Conservation (phyloP, 2,329 filamentous ascomycete genomes). For the Ascochyta lentis region DNA sequence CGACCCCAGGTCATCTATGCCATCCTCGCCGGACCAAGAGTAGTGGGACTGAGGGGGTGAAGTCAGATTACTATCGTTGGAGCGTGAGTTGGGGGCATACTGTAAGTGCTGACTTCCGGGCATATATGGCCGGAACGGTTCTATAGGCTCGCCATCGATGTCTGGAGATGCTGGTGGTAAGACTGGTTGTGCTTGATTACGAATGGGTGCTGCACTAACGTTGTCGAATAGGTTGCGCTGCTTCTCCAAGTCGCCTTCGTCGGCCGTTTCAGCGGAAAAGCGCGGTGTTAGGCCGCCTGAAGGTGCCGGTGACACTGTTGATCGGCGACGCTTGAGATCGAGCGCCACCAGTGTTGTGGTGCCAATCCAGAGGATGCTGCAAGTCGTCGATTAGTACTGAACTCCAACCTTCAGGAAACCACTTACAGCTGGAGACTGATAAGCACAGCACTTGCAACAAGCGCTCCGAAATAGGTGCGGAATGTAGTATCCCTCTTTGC, state of each 20-base stretch:
- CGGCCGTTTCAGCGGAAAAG: conserved; percentile 6
- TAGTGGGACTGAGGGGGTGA: background rate
- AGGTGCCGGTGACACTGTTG: conserved; percentile 1
- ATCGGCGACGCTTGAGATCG: conserved; percentile 14
- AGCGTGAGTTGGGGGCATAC: conserved; percentile 1
- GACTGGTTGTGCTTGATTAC: conserved; percentile 13
- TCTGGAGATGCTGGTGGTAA: conserved; percentile 19
- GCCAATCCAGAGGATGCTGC: conserved; percentile 15
- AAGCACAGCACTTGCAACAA: conserved; percentile 36
- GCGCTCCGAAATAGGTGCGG: conserved; percentile 29
- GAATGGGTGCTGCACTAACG: conserved; percentile 12
- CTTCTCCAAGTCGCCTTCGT: conserved; percentile 12
- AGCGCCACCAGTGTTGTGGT: conserved; percentile 13
- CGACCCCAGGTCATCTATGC: background rate
- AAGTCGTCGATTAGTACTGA: background rate
- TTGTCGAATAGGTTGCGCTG: conserved; percentile 11
- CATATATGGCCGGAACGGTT: background rate
- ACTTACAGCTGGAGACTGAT: conserved; percentile 39
- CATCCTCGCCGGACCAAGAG: conserved; percentile 1
- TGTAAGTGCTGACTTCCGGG: background rate
- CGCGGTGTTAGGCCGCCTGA: background rate
- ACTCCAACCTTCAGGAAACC: background rate
- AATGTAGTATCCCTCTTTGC: conserved; percentile 23
- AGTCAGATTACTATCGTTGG: background rate
- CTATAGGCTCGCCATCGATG: conserved; percentile 7